Evolutionary conservation across 2,329 filamentous ascomycete species (phyloP).

Genomic region (Lojkania enalia): DNA sequence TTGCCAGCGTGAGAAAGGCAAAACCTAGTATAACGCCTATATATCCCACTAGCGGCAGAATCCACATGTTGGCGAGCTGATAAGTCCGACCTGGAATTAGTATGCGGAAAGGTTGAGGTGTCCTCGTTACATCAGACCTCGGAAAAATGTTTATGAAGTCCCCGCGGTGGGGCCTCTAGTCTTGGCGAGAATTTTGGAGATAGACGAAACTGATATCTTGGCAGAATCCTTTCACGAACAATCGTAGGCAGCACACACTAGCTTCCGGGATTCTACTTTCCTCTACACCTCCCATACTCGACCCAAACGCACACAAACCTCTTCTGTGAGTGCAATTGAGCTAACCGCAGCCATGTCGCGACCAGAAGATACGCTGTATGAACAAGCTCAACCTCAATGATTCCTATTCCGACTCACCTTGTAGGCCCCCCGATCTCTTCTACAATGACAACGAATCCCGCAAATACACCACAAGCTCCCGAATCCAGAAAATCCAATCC

Average conservation of each 20-base stretch:
- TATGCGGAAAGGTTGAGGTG: conserved; percentile 1
- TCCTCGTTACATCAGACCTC: background rate
- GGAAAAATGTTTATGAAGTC: conserved; percentile 4
- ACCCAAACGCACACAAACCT: conserved; percentile 1
- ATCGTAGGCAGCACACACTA: no score
- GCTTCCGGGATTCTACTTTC: no score
- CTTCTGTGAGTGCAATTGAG: background rate
- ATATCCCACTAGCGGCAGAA: conserved; percentile 90
- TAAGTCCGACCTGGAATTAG: conserved; percentile 5
- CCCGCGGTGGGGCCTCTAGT: conserved; percentile 10
- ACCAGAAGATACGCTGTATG: conserved; percentile 90
- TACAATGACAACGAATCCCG: conserved; percentile 95
- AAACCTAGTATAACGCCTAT: conserved; percentile 86
- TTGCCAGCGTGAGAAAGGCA: conserved; percentile 89
- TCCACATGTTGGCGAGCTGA: conserved; percentile 76
- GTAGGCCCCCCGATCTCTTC: conserved; percentile 90
- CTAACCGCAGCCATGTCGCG: conserved; percentile 75
- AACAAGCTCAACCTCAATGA: conserved; percentile 17
- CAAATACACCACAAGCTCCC: conserved; percentile 96
- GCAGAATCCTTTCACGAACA: no score
- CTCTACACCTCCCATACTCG: background rate
- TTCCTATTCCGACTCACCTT: conserved; percentile 11
- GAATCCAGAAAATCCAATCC: conserved; percentile 93
- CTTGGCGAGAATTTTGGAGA: no score
- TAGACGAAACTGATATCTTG: no score